phyloP scores from a whole-genome alignment of 2,329 filamentous ascomycete species.

The Arthrobotrys pseudoclavata region DNA sequence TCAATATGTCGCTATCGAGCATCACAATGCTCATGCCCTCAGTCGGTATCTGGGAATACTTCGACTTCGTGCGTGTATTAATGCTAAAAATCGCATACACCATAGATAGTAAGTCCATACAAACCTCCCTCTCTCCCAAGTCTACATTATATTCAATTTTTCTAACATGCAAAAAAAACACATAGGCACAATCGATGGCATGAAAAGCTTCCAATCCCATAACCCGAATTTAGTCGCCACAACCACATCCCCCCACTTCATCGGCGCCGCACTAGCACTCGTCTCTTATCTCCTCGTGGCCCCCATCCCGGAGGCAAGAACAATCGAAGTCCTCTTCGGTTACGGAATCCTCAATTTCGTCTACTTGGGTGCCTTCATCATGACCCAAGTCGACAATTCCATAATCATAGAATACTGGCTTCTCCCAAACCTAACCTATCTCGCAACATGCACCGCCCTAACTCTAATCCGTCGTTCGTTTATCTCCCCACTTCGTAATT shows the following conservation, averaged over 20 bases:
- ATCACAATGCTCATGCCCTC: constrained; percentile 45
- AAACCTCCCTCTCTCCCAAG: background rate
- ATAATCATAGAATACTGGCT: constrained; percentile 33
- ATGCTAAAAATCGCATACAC: constrained; percentile 8
- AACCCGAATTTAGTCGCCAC: constrained; percentile 37
- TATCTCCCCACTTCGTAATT: constrained; percentile 19
- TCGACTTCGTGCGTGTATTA: constrained; percentile 30
- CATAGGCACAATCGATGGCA: constrained; percentile 15
- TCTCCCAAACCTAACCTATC: constrained; percentile 40
- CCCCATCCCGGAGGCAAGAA: constrained; percentile 12
- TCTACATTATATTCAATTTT: background rate
- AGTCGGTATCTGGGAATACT: constrained; percentile 35
- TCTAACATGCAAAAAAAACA: constrained; percentile 2
- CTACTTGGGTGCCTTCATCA: constrained; percentile 25
- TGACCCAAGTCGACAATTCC: constrained; percentile 31
- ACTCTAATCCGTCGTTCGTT: constrained; percentile 26
- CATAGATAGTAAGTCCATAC: constrained; percentile 30
- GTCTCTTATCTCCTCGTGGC: constrained; percentile 30
- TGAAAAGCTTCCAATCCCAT: constrained; percentile 18
- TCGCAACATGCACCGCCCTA: constrained; percentile 21
- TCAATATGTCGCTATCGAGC: constrained; percentile 53
- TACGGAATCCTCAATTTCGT: constrained; percentile 47
- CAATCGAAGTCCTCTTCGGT: constrained; percentile 49
- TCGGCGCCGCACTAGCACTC: constrained; percentile 4
- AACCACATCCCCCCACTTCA: constrained; percentile 35